phyloP scores from a whole-genome alignment of 257 asterid species.

The Henckelia pumila region DNA sequence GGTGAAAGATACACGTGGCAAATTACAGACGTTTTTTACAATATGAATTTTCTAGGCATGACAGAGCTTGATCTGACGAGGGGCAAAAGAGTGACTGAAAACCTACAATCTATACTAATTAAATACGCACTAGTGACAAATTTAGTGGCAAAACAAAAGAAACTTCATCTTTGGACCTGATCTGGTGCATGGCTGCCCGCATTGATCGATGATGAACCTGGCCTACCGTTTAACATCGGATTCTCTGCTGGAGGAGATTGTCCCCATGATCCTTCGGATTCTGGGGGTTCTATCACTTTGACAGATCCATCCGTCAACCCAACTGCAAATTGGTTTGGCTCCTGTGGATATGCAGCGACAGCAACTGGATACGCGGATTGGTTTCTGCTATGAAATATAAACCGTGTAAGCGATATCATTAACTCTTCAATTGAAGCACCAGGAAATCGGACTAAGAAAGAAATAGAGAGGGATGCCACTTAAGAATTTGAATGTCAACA shows the following conservation, averaged over 20 bases:
- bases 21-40: constrained; percentile 26
- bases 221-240: constrained; percentile 57
- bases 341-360: constrained; percentile 88
- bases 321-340: constrained; percentile 76
- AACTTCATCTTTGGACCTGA: constrained; percentile 65
- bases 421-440: too few species aligned
- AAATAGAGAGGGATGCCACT: not conserved
- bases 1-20: constrained; percentile 28
- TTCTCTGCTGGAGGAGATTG: constrained; percentile 66
- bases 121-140: constrained; percentile 39
- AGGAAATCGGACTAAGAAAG: not conserved
- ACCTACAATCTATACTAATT: constrained; percentile 57
- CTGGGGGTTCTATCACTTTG: constrained; percentile 93
- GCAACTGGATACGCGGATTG: constrained; percentile 66
- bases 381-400: constrained; percentile 42
- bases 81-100: constrained; percentile 31
- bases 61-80: constrained; percentile 37
- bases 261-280: constrained; percentile 85
- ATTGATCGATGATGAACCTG: constrained; percentile 57
- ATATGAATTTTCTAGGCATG: constrained; percentile 30
- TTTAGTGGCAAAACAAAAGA: constrained; percentile 11
- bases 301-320: constrained; percentile 89
- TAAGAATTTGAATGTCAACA: not conserved
- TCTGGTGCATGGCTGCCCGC: constrained; percentile 69
- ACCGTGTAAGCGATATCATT: not conserved